Evolutionary conservation across 345 rosid genomes (phyloP).

Genomic region (Xanthoceras sorbifolium): DNA sequence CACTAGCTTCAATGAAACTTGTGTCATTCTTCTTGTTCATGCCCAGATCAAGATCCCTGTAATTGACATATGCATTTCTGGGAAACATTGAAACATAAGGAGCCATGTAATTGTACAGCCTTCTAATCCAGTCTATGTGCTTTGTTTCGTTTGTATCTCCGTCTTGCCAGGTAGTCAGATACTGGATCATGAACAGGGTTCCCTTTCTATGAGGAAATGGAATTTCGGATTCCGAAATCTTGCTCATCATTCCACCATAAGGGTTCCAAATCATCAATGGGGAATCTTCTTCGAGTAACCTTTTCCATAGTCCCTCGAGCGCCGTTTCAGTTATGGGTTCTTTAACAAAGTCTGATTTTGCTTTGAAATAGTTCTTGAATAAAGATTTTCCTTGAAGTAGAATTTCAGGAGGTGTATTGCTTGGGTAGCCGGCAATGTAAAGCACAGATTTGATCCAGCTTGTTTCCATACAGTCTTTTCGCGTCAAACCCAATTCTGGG

Average conservation of each 20-base stretch:
- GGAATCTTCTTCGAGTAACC: conserved; percentile 12
- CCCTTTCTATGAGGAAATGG: conserved; percentile 40
- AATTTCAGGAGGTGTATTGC: conserved; percentile 24
- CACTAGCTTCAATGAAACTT: conserved; percentile 5
- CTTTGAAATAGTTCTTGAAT: conserved; percentile 33
- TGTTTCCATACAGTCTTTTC: conserved; percentile 36
- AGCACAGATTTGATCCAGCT: conserved; percentile 37
- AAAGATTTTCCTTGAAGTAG: conserved; percentile 33
- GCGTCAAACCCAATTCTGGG: conserved; percentile 40
- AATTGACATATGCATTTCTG: conserved; percentile 35
- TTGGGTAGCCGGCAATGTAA: conserved; percentile 27
- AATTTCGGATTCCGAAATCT: conserved; percentile 25
- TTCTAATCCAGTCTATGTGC: conserved; percentile 21
- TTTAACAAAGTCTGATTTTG: conserved; percentile 43
- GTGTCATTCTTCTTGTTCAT: not conserved
- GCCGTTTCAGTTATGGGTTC: conserved; percentile 34
- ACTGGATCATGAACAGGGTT: conserved; percentile 28
- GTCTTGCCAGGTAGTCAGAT: conserved; percentile 20
- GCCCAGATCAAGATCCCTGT: conserved; percentile 32
- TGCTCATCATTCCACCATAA: conserved; percentile 35
- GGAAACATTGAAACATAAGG: conserved; percentile 32
- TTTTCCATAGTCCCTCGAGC: conserved; percentile 34
- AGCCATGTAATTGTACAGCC: conserved; percentile 27
- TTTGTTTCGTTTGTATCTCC: not conserved
- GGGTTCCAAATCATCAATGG: conserved; percentile 31